Base-by-base conservation (phyloP, 331 rosid genomes). In the Pyracantha coccinea region DNA sequence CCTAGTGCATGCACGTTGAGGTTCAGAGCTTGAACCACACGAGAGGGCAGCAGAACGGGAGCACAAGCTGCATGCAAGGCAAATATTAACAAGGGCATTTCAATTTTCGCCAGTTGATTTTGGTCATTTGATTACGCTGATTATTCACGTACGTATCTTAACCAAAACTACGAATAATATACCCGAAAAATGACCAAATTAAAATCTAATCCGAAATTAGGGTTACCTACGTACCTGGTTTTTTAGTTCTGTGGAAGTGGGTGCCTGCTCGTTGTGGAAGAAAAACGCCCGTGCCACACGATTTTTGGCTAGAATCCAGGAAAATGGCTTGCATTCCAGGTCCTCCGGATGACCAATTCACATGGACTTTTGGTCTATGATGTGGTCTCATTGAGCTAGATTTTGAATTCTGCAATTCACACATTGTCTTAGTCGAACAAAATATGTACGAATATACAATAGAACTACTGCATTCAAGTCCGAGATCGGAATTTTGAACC, bases 241-340 rank as follows among this genome's bases (percentile, higher is more conserved):
- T 91, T 73, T 89, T 85, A 71, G 68, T 89, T 75, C 86, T 75
- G 69, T 77, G 79, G 72, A 67, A 68, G 72, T 79, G 80, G 72
- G 85, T 28, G 83, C 81, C 88, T 10, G 81, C 69, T 52, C 74
- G 69, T 25, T 88, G 96, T 12, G 98, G 98, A 75, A 93, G 91
- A 80, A 91, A 93, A 25, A 93, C 94, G 32, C 98, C 96, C 3
- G 97, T 91, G 57, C 98, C 98, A 62, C 91, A 69, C 13, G 91
- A 84, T 66, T 71, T 80, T 63, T 73, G 77, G 58, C 75, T 53
- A 5, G 89, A 85, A 73, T 81, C 94, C 33, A 93, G 74, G 79
- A 93, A 93, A 15, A 91, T 71, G 7, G 88, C 97, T 84, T 87
- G 90, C 96, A 93, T 89, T 82, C 96, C 97, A 38, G 75, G 80